These are phyloP conservation scores for Phytophthora parvispora DNA, from an alignment of 352 stramenopile genomes.

Conservation along the genomic window DNA sequence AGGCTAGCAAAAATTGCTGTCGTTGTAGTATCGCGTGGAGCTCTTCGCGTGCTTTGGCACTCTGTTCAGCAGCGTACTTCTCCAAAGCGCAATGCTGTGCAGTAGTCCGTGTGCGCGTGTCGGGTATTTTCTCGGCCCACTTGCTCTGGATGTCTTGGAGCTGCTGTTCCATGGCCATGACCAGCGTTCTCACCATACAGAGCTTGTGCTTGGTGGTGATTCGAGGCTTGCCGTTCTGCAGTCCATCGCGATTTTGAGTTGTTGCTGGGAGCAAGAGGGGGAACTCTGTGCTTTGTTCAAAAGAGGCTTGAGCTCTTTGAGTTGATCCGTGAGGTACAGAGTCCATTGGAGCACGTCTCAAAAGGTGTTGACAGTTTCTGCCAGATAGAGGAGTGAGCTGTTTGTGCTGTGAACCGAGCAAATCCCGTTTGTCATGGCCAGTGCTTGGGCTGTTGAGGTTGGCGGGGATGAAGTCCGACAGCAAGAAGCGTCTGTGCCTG, in stretches of 20 bases:
- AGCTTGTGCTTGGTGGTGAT: background rate
- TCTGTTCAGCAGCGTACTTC: background rate
- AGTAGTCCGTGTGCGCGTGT: background rate
- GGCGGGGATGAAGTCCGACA: too few relatives aligned
- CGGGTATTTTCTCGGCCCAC: conserved; percentile 27
- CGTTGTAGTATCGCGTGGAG: background rate
- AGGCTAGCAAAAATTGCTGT: background rate
- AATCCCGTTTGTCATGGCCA: too few relatives aligned
- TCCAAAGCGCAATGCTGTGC: background rate
- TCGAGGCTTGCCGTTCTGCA: background rate
- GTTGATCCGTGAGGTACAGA: too few relatives aligned
- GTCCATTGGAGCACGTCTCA: too few relatives aligned
- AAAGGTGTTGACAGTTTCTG: too few relatives aligned
- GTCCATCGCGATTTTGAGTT: background rate
- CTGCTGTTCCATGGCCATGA: conserved; percentile 33
- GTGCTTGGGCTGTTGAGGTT: too few relatives aligned
- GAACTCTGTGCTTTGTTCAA: too few relatives aligned
- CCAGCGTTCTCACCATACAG: conserved; percentile 21
- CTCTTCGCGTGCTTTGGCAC: background rate
- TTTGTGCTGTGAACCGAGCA: too few relatives aligned
- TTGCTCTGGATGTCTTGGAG: conserved; percentile 20
- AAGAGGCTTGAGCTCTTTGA: too few relatives aligned
- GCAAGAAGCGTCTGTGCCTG: too few relatives aligned
- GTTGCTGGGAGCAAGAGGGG: too few relatives aligned
- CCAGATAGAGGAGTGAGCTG: too few relatives aligned